Evolutionary conservation across 768 basidiomycete genomes (phyloP), one percentile per base, ranked within the genome.

Genomic region (Ramaria rubella): DNA sequence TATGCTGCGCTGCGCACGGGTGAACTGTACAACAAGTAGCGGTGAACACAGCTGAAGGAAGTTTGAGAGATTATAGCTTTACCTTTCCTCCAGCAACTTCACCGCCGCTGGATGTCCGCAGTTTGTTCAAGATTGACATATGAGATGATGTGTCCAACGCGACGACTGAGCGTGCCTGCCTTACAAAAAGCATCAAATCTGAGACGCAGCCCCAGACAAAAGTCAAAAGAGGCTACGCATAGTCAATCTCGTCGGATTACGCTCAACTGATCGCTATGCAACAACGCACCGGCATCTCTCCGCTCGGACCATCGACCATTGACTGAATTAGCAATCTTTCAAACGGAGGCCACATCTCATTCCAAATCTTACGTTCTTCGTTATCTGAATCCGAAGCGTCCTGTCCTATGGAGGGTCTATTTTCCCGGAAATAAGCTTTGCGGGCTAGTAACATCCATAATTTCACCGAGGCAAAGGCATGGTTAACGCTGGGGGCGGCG

Each of bases 291-390:
- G 62, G 59, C 30, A 60, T 61, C 29, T 62, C 65, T 27, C 76
- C 76, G 31, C 70, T 69, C 50, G 73, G 73, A 15, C 70, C 69
- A 55, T 82, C 81, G 3, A 61, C 65, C 60, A 82, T 80, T 36
- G 86, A 72, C 1, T 75, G 71, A 38, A 70, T 63, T 14, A 83
- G 63, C 33, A 86, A 71, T 12, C 68, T 68, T 60, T 83, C 83
- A 55, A 86, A 87, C 1, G 83, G 77, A 1, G 85, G 80, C 87
- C 86, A 90, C 7, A 90, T 66, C 62, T 87, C 83, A 62, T 86
- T 87, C 87, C 87, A 90, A 9, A 88, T 74, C 40, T 67, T 70
- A 38, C 72, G 67, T 66, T 69, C 52, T 50, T 50, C 45, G 11
- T 33, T 34, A 29, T 52, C 58, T 19, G 55, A 44, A 21, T 36